Evolutionary conservation across 2,329 filamentous ascomycete species (phyloP).

Genomic region (Blumeriella jaapii): DNA sequence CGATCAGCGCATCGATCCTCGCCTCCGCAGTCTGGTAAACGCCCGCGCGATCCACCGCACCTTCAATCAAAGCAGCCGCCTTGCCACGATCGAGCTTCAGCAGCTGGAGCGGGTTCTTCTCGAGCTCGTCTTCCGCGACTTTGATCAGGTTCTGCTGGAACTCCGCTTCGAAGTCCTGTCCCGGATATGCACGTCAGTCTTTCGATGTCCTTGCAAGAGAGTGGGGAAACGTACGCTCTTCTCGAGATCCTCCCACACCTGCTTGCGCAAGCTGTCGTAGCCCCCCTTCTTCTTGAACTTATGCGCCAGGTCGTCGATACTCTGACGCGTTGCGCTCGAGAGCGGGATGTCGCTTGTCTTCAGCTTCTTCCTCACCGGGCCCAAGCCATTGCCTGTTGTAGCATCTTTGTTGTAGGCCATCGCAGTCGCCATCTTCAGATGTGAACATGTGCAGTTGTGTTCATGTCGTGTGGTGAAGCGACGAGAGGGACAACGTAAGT

Average conservation of each 20-base stretch:
- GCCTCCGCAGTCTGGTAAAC: conserved; percentile 63
- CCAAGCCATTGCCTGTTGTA: conserved; percentile 2
- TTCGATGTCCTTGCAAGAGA: too few relatives aligned
- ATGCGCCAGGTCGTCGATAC: conserved; percentile 66
- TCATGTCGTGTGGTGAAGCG: neutral
- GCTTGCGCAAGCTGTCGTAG: conserved; percentile 67
- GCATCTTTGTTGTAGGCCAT: conserved; percentile 18
- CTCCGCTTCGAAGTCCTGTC: conserved; percentile 56
- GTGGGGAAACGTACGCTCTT: conserved; percentile 47
- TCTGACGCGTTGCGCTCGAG: conserved; percentile 57
- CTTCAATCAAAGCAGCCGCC: conserved; percentile 64
- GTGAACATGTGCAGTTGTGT: neutral
- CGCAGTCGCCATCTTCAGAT: conserved; percentile 12
- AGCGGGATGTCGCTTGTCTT: conserved; percentile 68
- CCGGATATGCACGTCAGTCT: too few relatives aligned
- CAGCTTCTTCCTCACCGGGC: conserved; percentile 37
- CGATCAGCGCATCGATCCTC: conserved; percentile 56
- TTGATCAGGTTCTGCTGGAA: conserved; percentile 56
- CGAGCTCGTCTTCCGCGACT: conserved; percentile 62
- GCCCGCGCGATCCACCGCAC: conserved; percentile 63
- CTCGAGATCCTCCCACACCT: conserved; percentile 65
- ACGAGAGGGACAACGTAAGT: neutral
- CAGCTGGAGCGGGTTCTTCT: conserved; percentile 59
- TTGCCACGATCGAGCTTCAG: conserved; percentile 64
- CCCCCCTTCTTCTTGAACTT: conserved; percentile 80